A percentile compares a stretch with the other conserved stretches of the same genome.
phyloP scores from a whole-genome alignment of 371 early-diverging fungal species.

The Lichtheimia ornata region DNA sequence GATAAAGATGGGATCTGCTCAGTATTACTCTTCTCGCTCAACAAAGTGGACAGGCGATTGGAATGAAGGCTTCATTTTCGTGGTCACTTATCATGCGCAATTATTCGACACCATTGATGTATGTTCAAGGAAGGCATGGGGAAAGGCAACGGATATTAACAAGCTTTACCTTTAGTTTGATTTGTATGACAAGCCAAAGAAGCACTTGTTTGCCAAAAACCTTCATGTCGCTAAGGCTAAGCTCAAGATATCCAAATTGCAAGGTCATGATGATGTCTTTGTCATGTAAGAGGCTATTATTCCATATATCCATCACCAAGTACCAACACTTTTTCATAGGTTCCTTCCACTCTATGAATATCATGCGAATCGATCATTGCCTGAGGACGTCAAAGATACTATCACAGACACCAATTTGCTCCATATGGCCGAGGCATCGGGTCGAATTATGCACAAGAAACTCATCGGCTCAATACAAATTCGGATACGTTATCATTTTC shows the following conservation, averaged over 20 bases:
- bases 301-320: neutral
- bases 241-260: constrained; percentile 37
- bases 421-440: constrained; percentile 22
- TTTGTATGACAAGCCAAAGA: constrained; percentile 44
- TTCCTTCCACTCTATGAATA: constrained; percentile 54
- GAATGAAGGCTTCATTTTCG: constrained; percentile 50
- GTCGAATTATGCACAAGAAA: constrained; percentile 9
- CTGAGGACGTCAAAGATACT: constrained; percentile 40
- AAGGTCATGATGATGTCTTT: constrained; percentile 41
- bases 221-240: constrained; percentile 51
- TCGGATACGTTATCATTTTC: constrained; percentile 38
- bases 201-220: constrained; percentile 34
- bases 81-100: constrained; percentile 44
- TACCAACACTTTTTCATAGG: constrained; percentile 12
- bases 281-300: constrained; percentile 31
- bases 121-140: neutral
- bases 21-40: constrained; percentile 41
- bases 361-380: constrained; percentile 35
- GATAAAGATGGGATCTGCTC: constrained; percentile 46
- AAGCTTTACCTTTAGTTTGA: constrained; percentile 11
- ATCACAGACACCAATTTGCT: constrained; percentile 38
- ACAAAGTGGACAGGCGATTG: constrained; percentile 41
- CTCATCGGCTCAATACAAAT: constrained; percentile 42
- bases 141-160: neutral
- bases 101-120: constrained; percentile 52